These are phyloP conservation scores for Gamsiella multidivaricata DNA, from an alignment of 192 early-diverging fungal species.

Conservation along the genomic window DNA sequence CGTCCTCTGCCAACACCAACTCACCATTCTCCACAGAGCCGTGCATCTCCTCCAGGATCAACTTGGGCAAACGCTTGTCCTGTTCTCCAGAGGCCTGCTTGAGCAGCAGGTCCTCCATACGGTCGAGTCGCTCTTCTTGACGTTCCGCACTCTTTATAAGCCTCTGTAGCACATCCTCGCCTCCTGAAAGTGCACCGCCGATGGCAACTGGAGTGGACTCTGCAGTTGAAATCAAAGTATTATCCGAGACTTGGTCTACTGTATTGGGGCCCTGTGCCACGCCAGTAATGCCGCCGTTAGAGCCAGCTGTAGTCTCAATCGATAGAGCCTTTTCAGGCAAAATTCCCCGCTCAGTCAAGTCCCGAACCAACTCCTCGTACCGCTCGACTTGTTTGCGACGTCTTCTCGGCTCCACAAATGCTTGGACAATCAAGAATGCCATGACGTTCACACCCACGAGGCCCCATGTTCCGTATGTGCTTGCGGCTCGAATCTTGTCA, in stretches of 20 bases:
- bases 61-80: neutral
- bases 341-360: constrained; percentile 41
- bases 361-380: constrained; percentile 68
- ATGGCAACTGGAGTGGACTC: constrained; percentile 11
- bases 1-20: constrained; percentile 23
- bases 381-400: constrained; percentile 71
- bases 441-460: constrained; percentile 69
- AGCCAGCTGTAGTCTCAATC: neutral
- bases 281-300: neutral
- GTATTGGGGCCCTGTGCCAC: neutral
- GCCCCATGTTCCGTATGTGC: constrained; percentile 81
- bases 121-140: constrained; percentile 37
- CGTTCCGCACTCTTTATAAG: constrained; percentile 43
- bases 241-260: neutral
- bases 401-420: constrained; percentile 79
- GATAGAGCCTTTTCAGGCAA: constrained; percentile 23
- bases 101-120: constrained; percentile 27
- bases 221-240: neutral
- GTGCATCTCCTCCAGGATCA: neutral
- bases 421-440: constrained; percentile 75
- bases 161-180: constrained; percentile 36
- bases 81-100: neutral
- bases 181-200: constrained; percentile 41
- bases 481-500: constrained; percentile 84
- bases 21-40: constrained; percentile 3